Evolutionary conservation across 1,139 yeast species (phyloP), one percentile per base, ranked within the genome.

Genomic region (Zhuliangozyma parablackwelliae): DNA sequence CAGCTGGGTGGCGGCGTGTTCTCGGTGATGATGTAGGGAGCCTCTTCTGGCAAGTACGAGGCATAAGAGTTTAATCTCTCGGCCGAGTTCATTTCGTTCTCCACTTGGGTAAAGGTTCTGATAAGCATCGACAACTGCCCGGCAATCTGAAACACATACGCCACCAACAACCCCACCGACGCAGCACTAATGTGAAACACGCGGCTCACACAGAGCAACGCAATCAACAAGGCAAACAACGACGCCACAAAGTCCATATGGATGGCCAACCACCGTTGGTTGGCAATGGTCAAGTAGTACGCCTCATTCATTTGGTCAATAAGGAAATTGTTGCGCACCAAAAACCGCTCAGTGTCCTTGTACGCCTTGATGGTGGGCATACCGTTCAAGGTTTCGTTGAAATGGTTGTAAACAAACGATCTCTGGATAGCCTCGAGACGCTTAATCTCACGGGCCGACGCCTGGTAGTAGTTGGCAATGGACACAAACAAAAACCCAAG

Each of bases 21-120:
- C 37, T 75, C 86, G 0, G 75, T 65, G 35, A 73, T 77, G 26
- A 59, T 61, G 55, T 78, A 54, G 30, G 69, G 56, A 6, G 63
- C 65, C 47, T 69, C 75, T 44, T 63, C 63, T 1, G 69, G 71
- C 36, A 69, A 52, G 26, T 53, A 38, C 32, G 51, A 69, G 0
- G 92, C 94, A 59, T 87, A 86, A 40, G 81, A 75, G 45, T 78
- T 72, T 43, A 89, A 61, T 55, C 96, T 75, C 61, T 88, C 96
- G 7, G 82, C 92, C 9, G 94, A 79, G 52, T 84, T 86, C 88
- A 87, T 75, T 55, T 83, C 84, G 58, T 84, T 87, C 56, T 87
- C 96, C 24, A 84, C 75, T 51, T 82, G 84, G 1, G 95, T 85
- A 43, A 68, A 61, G 8, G 83, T 66, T 52, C 80, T 63, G 40